These are phyloP conservation scores for Neonothopanus nambi DNA, from an alignment of 1,284 basidiomycete species.

Conservation along the genomic window DNA sequence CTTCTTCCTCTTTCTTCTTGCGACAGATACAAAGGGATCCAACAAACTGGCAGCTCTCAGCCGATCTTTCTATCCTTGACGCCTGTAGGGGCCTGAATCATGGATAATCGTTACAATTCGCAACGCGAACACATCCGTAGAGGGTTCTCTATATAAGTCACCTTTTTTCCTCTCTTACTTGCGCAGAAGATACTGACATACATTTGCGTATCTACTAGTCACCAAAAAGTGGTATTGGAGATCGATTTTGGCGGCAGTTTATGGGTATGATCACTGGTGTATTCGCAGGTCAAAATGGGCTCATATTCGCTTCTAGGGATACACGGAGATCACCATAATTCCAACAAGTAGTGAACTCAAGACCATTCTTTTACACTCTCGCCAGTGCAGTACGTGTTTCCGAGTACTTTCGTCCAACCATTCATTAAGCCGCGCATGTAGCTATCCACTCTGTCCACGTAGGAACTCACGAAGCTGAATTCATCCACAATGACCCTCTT, in stretches of 20 bases:
- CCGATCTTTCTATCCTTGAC: constrained; percentile 3
- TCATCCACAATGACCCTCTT: constrained; percentile 76
- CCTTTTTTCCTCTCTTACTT: constrained; percentile 28
- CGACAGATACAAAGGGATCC: background rate
- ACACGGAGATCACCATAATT: constrained; percentile 87
- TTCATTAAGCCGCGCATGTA: constrained; percentile 29
- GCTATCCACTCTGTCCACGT: constrained; percentile 77
- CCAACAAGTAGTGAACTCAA: constrained; percentile 76
- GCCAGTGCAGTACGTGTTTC: constrained; percentile 72
- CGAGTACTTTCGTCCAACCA: constrained; percentile 17
- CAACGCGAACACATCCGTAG: constrained; percentile 76
- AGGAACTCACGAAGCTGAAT: constrained; percentile 68
- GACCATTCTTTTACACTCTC: constrained; percentile 83
- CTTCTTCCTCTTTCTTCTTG: background rate
- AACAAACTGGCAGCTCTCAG: constrained; percentile 17
- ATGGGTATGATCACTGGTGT: constrained; percentile 53
- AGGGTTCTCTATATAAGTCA: constrained; percentile 84
- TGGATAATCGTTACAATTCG: constrained; percentile 52
- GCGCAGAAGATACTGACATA: constrained; percentile 44
- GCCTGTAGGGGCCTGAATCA: constrained; percentile 22
- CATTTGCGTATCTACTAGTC: constrained; percentile 70
- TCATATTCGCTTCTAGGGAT: constrained; percentile 57
- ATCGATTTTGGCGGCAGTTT: constrained; percentile 82
- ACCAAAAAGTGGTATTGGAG: constrained; percentile 91
- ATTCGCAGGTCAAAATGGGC: constrained; percentile 22